Conservation (phyloP, 2,329 filamentous ascomycete species). For the Lachnellula hyalina region DNA sequence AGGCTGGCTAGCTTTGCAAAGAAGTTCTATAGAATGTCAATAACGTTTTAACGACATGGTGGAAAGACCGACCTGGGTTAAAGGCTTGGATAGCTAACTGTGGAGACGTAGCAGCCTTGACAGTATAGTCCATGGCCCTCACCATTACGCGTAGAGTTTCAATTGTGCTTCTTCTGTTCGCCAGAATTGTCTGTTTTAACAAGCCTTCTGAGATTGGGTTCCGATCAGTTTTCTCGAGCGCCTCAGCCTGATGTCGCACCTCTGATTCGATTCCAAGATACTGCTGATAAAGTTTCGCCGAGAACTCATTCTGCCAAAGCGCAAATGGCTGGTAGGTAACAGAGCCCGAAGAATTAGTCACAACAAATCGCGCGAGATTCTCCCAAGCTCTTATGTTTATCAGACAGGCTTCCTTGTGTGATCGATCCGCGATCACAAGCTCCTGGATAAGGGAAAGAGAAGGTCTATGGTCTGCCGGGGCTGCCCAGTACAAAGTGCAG, state of each 20-base stretch:
- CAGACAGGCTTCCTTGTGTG: constrained; percentile 61
- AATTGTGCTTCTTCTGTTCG: constrained; percentile 19
- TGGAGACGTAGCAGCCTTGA: constrained; percentile 14
- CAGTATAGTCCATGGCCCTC: constrained; percentile 12
- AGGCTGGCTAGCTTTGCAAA: constrained; percentile 5
- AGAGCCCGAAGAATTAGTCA: constrained; percentile 39
- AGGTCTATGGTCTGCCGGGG: constrained; percentile 50
- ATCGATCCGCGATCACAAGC: constrained; percentile 52
- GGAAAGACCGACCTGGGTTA: constrained; percentile 18
- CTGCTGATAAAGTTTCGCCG: constrained; percentile 52
- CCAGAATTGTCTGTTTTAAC: constrained; percentile 11
- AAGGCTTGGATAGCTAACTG: constrained; percentile 17
- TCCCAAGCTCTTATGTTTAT: constrained; percentile 60
- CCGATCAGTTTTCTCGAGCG: constrained; percentile 1
- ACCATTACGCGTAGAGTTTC: constrained; percentile 15
- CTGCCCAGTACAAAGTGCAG: constrained; percentile 60
- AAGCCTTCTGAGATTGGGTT: constrained; percentile 11
- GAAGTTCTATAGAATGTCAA: constrained; percentile 6
- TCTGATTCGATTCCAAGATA: constrained; percentile 36
- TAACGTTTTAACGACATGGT: neutral
- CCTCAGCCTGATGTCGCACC: constrained; percentile 20
- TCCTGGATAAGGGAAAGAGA: constrained; percentile 50
- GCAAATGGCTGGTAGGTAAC: constrained; percentile 45
- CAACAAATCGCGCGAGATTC: constrained; percentile 54
- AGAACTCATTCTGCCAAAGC: constrained; percentile 53